These are phyloP conservation scores for Eucalyptus regnans DNA, from an alignment of 345 rosid genomes.

Conservation along the genomic window DNA sequence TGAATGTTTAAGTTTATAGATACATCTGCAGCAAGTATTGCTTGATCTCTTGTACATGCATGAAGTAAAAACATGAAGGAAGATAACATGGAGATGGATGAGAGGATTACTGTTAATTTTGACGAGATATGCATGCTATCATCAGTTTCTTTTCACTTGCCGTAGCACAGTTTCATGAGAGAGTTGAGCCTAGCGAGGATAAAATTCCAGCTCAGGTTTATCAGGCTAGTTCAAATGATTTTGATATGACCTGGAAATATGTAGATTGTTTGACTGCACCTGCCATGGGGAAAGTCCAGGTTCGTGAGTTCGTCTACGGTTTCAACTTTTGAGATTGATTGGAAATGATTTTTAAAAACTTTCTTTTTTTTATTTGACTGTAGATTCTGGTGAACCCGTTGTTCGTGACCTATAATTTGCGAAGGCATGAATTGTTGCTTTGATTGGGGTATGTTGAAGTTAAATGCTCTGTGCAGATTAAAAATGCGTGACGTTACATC, in stretches of 20 bases:
- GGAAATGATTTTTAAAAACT: background rate
- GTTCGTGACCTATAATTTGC: background rate
- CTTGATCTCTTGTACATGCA: background rate
- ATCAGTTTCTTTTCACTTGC: background rate
- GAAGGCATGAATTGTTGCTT: background rate
- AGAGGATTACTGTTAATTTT: background rate
- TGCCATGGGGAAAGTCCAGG: background rate
- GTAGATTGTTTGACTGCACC: background rate
- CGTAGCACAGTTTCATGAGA: background rate
- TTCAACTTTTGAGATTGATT: background rate
- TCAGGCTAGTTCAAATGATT: background rate
- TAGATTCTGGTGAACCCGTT: background rate
- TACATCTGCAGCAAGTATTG: conserved; percentile 45
- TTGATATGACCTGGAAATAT: background rate
- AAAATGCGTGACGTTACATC: background rate
- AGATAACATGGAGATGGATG: background rate
- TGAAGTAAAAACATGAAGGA: background rate
- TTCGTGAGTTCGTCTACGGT: background rate
- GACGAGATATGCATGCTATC: background rate
- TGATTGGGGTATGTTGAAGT: background rate
- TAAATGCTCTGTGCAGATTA: background rate
- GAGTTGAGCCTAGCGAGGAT: background rate
- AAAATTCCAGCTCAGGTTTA: background rate
- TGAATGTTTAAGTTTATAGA: conserved; percentile 52
- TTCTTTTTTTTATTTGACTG: background rate